Conservation (phyloP, 2,329 filamentous ascomycete species). For the Penicillium polonicum region DNA sequence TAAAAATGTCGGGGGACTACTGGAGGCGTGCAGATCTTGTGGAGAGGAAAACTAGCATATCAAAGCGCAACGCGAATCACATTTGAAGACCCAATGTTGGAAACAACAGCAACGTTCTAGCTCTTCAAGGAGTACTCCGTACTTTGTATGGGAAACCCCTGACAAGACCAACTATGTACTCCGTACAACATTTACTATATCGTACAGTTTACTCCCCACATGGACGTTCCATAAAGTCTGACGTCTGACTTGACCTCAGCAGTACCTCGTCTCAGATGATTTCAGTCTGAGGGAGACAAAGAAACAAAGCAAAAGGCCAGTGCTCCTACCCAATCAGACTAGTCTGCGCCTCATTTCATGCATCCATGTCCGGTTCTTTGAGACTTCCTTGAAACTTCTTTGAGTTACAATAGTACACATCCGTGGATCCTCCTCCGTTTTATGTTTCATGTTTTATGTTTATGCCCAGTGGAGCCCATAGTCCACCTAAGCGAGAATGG, state of each 20-base stretch:
- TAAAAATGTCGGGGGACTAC: background rate
- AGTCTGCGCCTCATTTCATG: background rate
- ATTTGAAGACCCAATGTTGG: background rate
- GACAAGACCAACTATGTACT: background rate
- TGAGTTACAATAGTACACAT: background rate
- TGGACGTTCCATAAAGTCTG: background rate
- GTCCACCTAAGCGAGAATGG: background rate
- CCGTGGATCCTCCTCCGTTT: background rate
- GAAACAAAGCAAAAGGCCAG: background rate
- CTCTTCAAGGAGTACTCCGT: background rate
- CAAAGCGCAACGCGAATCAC: background rate
- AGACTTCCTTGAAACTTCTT: background rate
- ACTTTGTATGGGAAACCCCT: background rate
- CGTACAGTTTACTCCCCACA: background rate
- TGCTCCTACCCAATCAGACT: background rate
- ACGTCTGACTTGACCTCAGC: conserved; percentile 1
- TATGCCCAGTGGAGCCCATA: background rate
- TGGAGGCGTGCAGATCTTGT: conserved; percentile 9
- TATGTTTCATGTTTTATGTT: background rate
- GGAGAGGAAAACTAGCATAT: conserved; percentile 6
- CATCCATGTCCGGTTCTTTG: background rate
- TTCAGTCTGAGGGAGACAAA: background rate
- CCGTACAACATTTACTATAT: background rate
- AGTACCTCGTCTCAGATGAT: background rate
- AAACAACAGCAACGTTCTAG: background rate